phyloP scores from a whole-genome alignment of 2,329 filamentous ascomycete species.

The Xylaria sp. region DNA sequence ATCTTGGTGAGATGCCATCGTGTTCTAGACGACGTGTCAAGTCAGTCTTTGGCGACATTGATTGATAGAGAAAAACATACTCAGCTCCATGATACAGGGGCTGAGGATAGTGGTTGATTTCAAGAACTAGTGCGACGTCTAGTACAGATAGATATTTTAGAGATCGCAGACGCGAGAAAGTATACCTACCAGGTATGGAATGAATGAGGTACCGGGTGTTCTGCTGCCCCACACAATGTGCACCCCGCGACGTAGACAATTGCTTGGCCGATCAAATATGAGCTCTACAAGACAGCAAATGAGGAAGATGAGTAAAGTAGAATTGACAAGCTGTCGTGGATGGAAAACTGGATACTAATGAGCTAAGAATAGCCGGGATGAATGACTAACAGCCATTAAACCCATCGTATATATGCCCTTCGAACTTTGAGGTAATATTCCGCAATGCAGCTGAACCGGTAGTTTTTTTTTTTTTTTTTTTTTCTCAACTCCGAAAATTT shows the following conservation, averaged over 20 bases:
- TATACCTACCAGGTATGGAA: neutral
- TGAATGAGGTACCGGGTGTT: conserved; percentile 20
- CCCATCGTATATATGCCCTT: conserved; percentile 30
- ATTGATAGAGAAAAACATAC: neutral
- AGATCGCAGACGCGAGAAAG: neutral
- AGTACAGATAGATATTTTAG: neutral
- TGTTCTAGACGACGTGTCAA: conserved; percentile 33
- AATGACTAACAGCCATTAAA: conserved; percentile 39
- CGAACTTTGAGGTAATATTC: conserved; percentile 29
- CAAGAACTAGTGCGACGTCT: neutral
- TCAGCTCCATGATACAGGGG: no score
- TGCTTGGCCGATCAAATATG: conserved; percentile 24
- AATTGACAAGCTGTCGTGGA: conserved; percentile 1
- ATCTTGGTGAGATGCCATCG: conserved; percentile 55
- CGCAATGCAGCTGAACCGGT: conserved; percentile 25
- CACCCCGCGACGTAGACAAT: conserved; percentile 39
- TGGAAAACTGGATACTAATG: conserved; percentile 11
- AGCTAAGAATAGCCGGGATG: conserved; percentile 33
- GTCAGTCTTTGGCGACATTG: conserved; percentile 8
- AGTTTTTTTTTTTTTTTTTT: conserved; percentile 25
- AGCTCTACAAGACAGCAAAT: conserved; percentile 15
- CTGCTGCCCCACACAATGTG: conserved; percentile 40
- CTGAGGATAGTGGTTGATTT: neutral
- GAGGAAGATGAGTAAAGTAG: conserved; percentile 14
- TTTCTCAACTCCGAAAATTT: conserved; percentile 17